Base-by-base conservation (phyloP, 2,329 filamentous ascomycete genomes). In the Ophiocordyceps polyrhachis-furcata region DNA sequence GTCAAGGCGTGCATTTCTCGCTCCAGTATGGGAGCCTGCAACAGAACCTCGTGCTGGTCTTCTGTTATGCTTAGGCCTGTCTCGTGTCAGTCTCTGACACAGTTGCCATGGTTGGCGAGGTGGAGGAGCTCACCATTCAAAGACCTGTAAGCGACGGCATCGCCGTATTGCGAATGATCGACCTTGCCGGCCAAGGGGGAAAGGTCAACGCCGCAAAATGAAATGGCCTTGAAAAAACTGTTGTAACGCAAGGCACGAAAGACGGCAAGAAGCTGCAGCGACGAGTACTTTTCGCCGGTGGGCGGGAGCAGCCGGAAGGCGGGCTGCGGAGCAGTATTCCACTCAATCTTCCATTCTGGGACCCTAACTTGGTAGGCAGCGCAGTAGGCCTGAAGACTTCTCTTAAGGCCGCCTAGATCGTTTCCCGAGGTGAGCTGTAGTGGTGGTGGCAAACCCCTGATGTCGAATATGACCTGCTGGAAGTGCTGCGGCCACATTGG, bases 191-290 rank as follows among this genome's bases (percentile, higher is more conserved):
- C 54, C 13, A 64, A 51, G 8, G 59, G 51, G 1, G 64, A 65
- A 19, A 76, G 59, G 49, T 74, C 68, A 14, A 76, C 63, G 44
- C 70, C 64, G 11, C 61, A 56, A 49, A 76, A 73, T 2, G 70
- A 75, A n/a, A 76, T 55, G 1, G 71, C 69, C 47, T 69, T 71
- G 57, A 76, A 76, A 51, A 70, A 76, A 49, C 71, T 73, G 45
- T 76, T 76, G 53, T 73, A 76, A 11, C 73, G 64, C 47, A 76
- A 56, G 2, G 73, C 70, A 5, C 71, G 66, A 50, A 76, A 66
- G 1, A 75, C 66, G 11, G 73, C 73, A n/a, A 76, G 56, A 3
- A 76, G 59, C 53, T 76, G 73, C 35, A 71, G 55, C 4, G 66
- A 57, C 4, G 64, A 64, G 52, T 76, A 76, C 5, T 52, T 52